Percentiles rank a stretch among this genome's conserved stretches.
phyloP scores from a whole-genome alignment of 176 grass and related monocot genomes.

The Pharus latifolius region DNA sequence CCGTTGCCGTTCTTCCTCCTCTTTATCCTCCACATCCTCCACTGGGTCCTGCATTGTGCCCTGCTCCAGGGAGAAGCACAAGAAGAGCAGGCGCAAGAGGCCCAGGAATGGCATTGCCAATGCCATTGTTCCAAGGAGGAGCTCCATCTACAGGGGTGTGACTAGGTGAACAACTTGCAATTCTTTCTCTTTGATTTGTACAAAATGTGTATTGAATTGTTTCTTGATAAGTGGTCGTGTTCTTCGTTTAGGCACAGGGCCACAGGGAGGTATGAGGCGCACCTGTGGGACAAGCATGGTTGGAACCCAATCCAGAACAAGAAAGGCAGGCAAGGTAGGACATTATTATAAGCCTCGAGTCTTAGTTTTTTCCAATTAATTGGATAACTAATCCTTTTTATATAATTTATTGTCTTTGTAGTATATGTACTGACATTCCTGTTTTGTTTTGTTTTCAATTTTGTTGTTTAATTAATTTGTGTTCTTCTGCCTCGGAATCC shows the following conservation, averaged over 20 bases:
- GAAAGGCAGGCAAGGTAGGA: constrained; percentile 65
- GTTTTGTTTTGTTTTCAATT: background rate
- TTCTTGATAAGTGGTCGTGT: background rate
- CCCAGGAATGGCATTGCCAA: background rate
- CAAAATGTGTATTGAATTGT: background rate
- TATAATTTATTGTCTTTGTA: background rate
- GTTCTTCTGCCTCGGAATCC: constrained; percentile 16
- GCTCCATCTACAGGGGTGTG: constrained; percentile 65
- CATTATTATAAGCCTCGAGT: background rate
- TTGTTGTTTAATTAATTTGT: background rate
- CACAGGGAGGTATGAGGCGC: constrained; percentile 66
- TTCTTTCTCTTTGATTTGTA: background rate
- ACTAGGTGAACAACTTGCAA: constrained; percentile 27
- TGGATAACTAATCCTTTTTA: background rate
- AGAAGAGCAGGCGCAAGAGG: constrained; percentile 6
- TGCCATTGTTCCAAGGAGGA: constrained; percentile 7
- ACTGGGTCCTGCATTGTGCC: constrained; percentile 16
- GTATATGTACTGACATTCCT: constrained; percentile 29
- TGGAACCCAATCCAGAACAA: constrained; percentile 37
- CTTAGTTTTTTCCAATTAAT: background rate
- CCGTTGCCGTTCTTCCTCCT: background rate
- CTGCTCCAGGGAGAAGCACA: constrained; percentile 2
- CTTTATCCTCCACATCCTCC: constrained; percentile 9
- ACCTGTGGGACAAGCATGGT: constrained; percentile 58
- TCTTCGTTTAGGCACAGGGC: constrained; percentile 39